phyloP scores from a whole-genome alignment of 2,329 filamentous ascomycete genomes.

The Ascochyta koolunga region DNA sequence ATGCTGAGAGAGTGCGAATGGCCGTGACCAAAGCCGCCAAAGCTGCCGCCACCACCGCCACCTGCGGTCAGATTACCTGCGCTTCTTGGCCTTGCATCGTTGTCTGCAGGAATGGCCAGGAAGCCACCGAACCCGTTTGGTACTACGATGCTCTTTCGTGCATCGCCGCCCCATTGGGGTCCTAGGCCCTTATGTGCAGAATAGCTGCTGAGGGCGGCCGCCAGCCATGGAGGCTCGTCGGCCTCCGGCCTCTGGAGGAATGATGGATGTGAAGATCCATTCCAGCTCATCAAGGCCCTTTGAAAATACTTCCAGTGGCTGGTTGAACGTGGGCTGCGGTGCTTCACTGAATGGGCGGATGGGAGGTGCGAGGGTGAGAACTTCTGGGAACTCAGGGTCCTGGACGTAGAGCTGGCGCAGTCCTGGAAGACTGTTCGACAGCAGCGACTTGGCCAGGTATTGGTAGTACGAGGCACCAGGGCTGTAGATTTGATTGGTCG shows the following conservation, averaged over 20 bases:
- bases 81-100: slow-evolving; percentile 42
- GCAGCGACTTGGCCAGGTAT: slow-evolving; percentile 83
- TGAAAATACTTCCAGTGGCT: slow-evolving; percentile 67
- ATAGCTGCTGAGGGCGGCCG: slow-evolving; percentile 55
- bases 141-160: slow-evolving; percentile 67
- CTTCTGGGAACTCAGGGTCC: slow-evolving; percentile 81
- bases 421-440: slow-evolving; percentile 74
- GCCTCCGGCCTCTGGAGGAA: slow-evolving; percentile 55
- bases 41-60: slow-evolving; percentile 20
- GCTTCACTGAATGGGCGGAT: slow-evolving; percentile 58
- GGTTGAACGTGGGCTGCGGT: slow-evolving; percentile 54
- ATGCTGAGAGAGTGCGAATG: slow-evolving; percentile 35
- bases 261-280: slow-evolving; percentile 69
- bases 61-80: slow-evolving; percentile 37
- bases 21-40: slow-evolving; percentile 22
- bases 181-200: slow-evolving; percentile 55
- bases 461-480: slow-evolving; percentile 73
- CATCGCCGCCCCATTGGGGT: slow-evolving; percentile 64
- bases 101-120: slow-evolving; percentile 62
- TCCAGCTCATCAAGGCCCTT: slow-evolving; percentile 72
- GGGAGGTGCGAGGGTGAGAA: slow-evolving; percentile 74
- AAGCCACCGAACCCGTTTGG: slow-evolving; percentile 72
- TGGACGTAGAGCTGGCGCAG: slow-evolving; percentile 83
- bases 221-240: slow-evolving; percentile 49
- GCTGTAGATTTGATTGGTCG: slow-evolving; percentile 61